Evolutionary conservation across 2,329 filamentous ascomycete genomes (phyloP).

Genomic region (Pseudopyrenochaeta lycopersici): DNA sequence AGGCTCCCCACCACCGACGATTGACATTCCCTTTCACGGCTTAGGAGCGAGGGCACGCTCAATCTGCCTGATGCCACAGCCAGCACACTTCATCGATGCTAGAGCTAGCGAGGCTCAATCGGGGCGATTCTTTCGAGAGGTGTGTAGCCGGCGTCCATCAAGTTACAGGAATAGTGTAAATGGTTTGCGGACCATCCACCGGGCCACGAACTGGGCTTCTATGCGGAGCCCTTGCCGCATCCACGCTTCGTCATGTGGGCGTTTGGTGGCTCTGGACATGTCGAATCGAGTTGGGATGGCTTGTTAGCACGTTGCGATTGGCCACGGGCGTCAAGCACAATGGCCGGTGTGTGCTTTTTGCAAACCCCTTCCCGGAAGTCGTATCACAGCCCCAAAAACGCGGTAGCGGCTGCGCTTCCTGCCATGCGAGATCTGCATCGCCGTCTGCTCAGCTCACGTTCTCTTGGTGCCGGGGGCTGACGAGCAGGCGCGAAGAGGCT

Average conservation of each 20-base stretch:
- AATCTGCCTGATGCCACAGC: not conserved
- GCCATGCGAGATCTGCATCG: conserved; percentile 5
- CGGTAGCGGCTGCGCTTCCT: conserved; percentile 6
- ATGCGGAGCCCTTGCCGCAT: conserved; percentile 28
- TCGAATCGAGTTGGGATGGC: conserved; percentile 6
- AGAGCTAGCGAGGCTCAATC: no score
- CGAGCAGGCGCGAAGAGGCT: not conserved
- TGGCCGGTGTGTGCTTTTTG: conserved; percentile 10
- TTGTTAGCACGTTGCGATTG: conserved; percentile 12
- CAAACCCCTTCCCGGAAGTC: conserved; percentile 7
- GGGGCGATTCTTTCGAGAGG: not conserved
- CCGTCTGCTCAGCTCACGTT: not conserved
- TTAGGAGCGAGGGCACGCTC: not conserved
- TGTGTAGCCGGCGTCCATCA: not conserved
- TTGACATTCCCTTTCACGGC: not conserved
- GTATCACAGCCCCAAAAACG: not conserved
- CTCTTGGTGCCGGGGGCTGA: not conserved
- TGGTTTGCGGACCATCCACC: not conserved
- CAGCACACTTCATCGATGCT: no score
- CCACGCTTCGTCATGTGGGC: conserved; percentile 33
- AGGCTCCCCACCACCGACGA: not conserved
- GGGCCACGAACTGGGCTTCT: conserved; percentile 5
- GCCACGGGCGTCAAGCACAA: conserved; percentile 13
- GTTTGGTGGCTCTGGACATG: not conserved
- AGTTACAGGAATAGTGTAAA: not conserved